Base-by-base conservation (phyloP, 495 filamentous ascomycete genomes). In the Aspergillus heteromorphus region DNA sequence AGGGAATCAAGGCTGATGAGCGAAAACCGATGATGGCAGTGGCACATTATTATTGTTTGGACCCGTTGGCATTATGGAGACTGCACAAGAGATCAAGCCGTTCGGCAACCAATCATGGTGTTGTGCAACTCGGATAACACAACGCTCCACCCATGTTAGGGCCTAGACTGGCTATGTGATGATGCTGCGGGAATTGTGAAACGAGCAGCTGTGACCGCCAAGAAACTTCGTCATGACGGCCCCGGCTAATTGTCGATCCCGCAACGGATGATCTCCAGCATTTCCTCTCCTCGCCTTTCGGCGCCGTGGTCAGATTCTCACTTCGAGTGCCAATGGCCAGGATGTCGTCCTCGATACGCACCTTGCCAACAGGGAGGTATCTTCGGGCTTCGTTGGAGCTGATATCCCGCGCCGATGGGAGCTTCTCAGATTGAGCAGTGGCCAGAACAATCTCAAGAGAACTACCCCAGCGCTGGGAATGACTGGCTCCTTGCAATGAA, bases 331-430 rank as follows among this genome's bases (percentile, higher is more conserved):
- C 75, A 2, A 89, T 95, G 13, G 96, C 83, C 10, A 95, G 75
- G 47, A 96, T 86, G 67, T 91, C 87, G 69, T 96, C 92, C 73
- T 97, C 92, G 57, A 97, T 92, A 31, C 92, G 80, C 25, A 93
- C 91, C 13, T 92, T 92, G 16, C 92, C 92, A 19, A 96, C 83
- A 21, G 75, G 75, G 57, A 87, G 85, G 63, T 88, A 96, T 57
- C 79, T 78, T 14, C 81, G 80, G 3, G 95, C 77, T 31, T 86
- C 81, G 2, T 81, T 76, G 53, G 78, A 79, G 74, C 96, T 80
- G 70, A 97, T 91, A 64, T 83, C 92, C 17, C 76, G 73, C 52
- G 89, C 85, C 43, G 75, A 63, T 0, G 81, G 75, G 57, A 84
- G 75, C 18, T 75, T 76, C 29, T 89, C 77, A 59, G 85, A 92